Evolutionary conservation across 2,329 filamentous ascomycete species (phyloP), one percentile per base, ranked within the genome.

Genomic region (Neonectria faginata): DNA sequence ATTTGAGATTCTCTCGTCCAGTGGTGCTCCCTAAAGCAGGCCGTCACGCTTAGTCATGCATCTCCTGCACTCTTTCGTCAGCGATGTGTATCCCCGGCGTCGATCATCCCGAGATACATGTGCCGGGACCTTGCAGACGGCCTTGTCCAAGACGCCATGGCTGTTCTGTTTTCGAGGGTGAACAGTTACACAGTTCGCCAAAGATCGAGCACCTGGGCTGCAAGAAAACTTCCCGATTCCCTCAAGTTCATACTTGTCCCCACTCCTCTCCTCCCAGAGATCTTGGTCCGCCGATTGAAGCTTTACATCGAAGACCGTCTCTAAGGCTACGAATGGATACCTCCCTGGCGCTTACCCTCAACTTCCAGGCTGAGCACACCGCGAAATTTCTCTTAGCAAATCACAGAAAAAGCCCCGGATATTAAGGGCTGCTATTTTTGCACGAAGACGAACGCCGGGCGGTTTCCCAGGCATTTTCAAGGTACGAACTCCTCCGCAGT

Each of bases 111-210:
- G 57, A 68, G 61, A 60, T 60, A 67, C 62, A 58, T 65, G 41
- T 57, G 64, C 66, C 68, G 70, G 70, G 70, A 72, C 70, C 70
- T 72, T 73, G 70, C 70, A 72, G 70, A 58, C 67, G 52, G 64
- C 56, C 56, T 53, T 64, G 68, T 54, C 53, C 27, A 56, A 55
- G 60, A 48, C 51, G 33, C 52, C 58, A 50, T 68, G 50, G 39
- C 60, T 60, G 64, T 71, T 67, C 29, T 33, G 60, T 62, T 50
- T 18, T 33, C 42, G 20, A 44, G 36, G 22, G 18, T 12, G 29
- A 10, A 20, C 33, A 9, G 56, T 58, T 22, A 27, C 56, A 58
- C 56, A 42, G 18, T 3, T 45, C 22, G n/a, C 39, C 42, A 44
- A 44, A 36, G 25, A 51, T 20, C 14, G 36, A 27, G n/a, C 33